These are phyloP conservation scores for Hypholoma sublateritium DNA, from an alignment of 768 basidiomycete species.

Conservation along the genomic window DNA sequence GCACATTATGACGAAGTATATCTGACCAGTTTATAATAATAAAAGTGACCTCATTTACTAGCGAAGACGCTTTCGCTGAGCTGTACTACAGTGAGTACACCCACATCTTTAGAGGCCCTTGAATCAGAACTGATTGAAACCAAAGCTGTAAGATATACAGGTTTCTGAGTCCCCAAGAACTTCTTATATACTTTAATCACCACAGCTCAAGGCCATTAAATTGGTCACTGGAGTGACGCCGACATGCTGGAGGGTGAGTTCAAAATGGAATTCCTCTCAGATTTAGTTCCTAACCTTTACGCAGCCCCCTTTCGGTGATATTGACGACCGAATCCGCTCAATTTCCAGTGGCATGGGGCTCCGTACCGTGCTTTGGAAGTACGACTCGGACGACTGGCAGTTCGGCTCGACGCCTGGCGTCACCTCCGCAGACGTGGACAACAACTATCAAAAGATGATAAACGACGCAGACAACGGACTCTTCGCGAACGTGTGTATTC, in stretches of 20 bases:
- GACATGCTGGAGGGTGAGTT: constrained; percentile 57
- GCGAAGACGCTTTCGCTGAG: constrained; percentile 72
- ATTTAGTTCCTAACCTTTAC: neutral
- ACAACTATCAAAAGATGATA: constrained; percentile 56
- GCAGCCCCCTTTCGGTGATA: constrained; percentile 64
- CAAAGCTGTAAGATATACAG: constrained; percentile 19
- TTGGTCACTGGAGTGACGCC: constrained; percentile 57
- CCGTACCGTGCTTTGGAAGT: constrained; percentile 72
- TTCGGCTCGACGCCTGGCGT: constrained; percentile 42
- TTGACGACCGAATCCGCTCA: constrained; percentile 75
- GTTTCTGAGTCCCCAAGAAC: neutral
- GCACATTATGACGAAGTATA: neutral
- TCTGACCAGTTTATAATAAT: neutral
- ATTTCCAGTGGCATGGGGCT: constrained; percentile 69
- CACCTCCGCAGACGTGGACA: constrained; percentile 44
- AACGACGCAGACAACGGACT: constrained; percentile 41
- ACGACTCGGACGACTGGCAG: constrained; percentile 73
- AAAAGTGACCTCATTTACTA: constrained; percentile 58
- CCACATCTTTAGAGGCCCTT: neutral
- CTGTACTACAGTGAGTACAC: constrained; percentile 63
- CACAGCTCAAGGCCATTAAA: constrained; percentile 53
- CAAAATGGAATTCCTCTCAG: neutral
- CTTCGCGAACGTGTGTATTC: constrained; percentile 34
- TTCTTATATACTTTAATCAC: neutral
- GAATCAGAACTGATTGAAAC: neutral